Conservation (phyloP, 179 eudicot species). For the Actinidia polygama region DNA sequence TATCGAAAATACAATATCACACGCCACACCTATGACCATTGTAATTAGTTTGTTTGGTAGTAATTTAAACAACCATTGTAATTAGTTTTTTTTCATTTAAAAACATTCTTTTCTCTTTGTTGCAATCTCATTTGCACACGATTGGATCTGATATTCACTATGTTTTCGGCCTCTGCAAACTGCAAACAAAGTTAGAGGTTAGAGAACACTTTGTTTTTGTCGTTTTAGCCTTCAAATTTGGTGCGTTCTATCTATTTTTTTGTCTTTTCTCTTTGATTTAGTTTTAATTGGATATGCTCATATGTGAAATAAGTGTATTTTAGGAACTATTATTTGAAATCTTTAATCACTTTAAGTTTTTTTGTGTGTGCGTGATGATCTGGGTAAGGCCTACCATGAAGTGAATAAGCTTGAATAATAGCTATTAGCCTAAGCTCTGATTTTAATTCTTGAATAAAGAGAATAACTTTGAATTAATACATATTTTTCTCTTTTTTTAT, state of each 20-base stretch:
- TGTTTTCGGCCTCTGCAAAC: constrained; percentile 14
- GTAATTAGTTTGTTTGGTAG: no score
- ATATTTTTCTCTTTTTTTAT: no score
- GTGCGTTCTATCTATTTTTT: constrained; percentile 4
- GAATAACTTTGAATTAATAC: no score
- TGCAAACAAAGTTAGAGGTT: constrained; percentile 27
- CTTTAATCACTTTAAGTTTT: not conserved
- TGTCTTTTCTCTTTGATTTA: no score
- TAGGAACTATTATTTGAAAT: not conserved
- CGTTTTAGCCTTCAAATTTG: not conserved
- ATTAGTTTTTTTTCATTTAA: no score
- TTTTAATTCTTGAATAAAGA: no score
- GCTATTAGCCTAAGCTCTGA: no score
- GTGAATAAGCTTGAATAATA: not conserved
- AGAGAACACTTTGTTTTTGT: constrained; percentile 1
- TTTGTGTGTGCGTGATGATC: not conserved
- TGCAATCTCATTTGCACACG: constrained; percentile 2
- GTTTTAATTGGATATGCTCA: no score
- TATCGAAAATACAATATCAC: no score
- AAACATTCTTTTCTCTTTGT: not conserved
- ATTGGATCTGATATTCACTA: constrained; percentile 14
- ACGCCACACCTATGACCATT: no score
- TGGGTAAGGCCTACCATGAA: not conserved
- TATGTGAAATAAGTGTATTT: not conserved
- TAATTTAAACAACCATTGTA: no score